phyloP scores from a whole-genome alignment of 2,329 filamentous ascomycete genomes.

The Pseudogymnoascus sp. region DNA sequence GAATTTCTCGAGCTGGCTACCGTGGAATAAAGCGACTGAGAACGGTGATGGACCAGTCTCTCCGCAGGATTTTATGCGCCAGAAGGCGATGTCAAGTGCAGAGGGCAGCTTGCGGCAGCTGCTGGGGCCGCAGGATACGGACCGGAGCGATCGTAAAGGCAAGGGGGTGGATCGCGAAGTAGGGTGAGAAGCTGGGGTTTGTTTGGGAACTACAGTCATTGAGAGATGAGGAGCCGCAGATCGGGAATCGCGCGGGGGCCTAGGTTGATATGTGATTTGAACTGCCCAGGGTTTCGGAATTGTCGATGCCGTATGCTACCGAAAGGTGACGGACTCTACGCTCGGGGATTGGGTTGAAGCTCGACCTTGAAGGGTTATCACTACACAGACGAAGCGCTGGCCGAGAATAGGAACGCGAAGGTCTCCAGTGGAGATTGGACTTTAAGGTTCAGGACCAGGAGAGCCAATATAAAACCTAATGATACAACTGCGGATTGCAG shows the following conservation, averaged over 20 bases:
- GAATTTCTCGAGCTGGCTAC: constrained; percentile 28
- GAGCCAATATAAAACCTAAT: not conserved
- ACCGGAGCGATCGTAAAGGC: constrained; percentile 24
- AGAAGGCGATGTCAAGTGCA: constrained; percentile 38
- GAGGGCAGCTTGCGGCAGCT: constrained; percentile 50
- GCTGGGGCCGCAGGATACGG: constrained; percentile 34
- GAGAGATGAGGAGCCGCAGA: not conserved
- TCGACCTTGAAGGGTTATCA: not conserved
- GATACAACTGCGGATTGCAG: not conserved
- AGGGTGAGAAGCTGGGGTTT: not conserved
- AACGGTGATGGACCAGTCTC: not conserved
- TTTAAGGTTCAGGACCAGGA: not conserved
- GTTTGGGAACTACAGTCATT: not conserved
- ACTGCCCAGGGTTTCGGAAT: not conserved
- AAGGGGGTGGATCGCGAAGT: constrained; percentile 24
- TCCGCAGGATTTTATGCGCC: constrained; percentile 12
- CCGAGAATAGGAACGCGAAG: not conserved
- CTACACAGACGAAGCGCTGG: not conserved
- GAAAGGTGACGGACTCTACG: not conserved
- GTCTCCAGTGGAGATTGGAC: not conserved
- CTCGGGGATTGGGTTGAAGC: not conserved
- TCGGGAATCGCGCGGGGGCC: not conserved
- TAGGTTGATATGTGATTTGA: not conserved
- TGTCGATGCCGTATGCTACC: not conserved
- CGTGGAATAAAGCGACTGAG: constrained; percentile 19